Evolutionary conservation across 345 rosid genomes (phyloP).

Genomic region (Eucalyptus pauciflora): DNA sequence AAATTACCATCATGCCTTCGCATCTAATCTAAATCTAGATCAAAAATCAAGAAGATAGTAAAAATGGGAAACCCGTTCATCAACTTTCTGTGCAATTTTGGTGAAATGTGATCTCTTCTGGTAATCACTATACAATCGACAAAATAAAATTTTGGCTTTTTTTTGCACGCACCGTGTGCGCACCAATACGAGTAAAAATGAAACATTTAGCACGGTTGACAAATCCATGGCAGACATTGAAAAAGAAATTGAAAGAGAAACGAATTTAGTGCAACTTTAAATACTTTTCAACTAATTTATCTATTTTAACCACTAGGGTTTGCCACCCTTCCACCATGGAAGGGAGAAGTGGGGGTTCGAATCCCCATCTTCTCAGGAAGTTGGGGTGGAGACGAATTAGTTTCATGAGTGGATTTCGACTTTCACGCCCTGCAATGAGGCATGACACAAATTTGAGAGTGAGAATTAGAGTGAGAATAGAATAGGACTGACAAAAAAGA

Average conservation of each 20-base stretch:
- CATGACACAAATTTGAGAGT: too few relatives aligned
- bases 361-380: too few relatives aligned
- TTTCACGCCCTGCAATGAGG: too few relatives aligned
- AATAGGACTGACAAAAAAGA: too few relatives aligned
- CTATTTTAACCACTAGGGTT: not conserved
- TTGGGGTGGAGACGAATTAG: too few relatives aligned
- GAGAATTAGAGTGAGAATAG: too few relatives aligned
- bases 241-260: not conserved
- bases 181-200: not conserved
- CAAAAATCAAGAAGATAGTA: not conserved
- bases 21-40: not conserved
- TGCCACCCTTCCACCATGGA: too few relatives aligned
- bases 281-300: not conserved
- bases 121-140: not conserved
- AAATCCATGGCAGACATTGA: not conserved
- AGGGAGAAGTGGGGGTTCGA: too few relatives aligned
- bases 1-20: not conserved
- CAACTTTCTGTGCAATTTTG: not conserved
- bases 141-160: not conserved
- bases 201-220: not conserved
- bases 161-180: fast-evolving
- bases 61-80: not conserved
- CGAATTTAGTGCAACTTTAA: not conserved
- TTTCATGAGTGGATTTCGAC: too few relatives aligned
- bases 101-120: not conserved